Percentiles rank a stretch among this genome's conserved stretches.
Conservation (phyloP, 176 grass and related monocot species). For the Pontederia paniculata region DNA sequence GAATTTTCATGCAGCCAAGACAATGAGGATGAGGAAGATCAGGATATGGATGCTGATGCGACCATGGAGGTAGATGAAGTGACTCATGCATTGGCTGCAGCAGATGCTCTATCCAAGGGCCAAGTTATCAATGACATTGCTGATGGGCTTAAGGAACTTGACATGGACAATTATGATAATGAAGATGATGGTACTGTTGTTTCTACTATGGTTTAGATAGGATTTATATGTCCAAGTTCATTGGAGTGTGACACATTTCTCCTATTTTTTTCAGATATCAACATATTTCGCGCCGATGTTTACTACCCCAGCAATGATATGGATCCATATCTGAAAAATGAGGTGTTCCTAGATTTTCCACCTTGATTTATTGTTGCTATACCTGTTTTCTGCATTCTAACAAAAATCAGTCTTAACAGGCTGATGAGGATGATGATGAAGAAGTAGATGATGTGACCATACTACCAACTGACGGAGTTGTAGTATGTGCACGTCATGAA, state of each 20-base stretch:
- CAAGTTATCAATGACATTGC: slow-evolving; percentile 20
- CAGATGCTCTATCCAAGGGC: slow-evolving; percentile 27
- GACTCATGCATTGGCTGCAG: slow-evolving; percentile 23
- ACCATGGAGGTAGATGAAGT: slow-evolving; percentile 28
- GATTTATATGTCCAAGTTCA: neutral
- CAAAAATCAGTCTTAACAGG: neutral
- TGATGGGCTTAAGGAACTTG: slow-evolving; percentile 31
- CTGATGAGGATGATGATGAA: slow-evolving; percentile 45
- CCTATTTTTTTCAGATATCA: slow-evolving; percentile 29
- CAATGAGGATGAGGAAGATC: slow-evolving; percentile 43
- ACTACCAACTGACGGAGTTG: slow-evolving; percentile 64
- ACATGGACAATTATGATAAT: slow-evolving; percentile 59
- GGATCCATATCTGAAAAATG: slow-evolving; percentile 63
- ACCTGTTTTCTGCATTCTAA: no score
- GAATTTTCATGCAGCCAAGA: slow-evolving; percentile 26
- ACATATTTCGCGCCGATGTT: slow-evolving; percentile 55
- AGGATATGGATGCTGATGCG: slow-evolving; percentile 47
- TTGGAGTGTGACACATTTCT: slow-evolving; percentile 1
- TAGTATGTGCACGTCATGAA: slow-evolving; percentile 68
- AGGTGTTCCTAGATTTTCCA: slow-evolving; percentile 23
- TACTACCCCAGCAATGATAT: slow-evolving; percentile 58
- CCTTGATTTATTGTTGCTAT: no score
- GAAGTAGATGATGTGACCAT: slow-evolving; percentile 70
- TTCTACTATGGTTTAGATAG: neutral
- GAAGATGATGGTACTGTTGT: slow-evolving; percentile 42